These are phyloP conservation scores for Aureobasidium sp. DNA, from an alignment of 2,329 filamentous ascomycete genomes.

Conservation along the genomic window DNA sequence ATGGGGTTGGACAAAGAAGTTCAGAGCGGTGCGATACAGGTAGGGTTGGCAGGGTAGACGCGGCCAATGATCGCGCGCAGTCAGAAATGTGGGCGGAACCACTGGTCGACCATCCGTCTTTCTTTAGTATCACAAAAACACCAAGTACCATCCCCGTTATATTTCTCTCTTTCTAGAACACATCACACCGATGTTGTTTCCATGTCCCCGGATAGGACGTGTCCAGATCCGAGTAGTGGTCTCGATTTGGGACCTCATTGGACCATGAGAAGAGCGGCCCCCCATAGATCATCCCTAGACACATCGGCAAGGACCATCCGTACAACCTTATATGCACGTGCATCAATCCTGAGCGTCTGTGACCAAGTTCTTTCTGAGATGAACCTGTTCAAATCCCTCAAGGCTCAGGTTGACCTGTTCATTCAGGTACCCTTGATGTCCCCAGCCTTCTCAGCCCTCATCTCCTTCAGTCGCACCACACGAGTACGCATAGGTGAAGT, in stretches of 20 bases:
- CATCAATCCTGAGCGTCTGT: neutral
- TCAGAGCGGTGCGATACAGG: neutral
- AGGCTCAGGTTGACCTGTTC: neutral
- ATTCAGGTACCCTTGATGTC: neutral
- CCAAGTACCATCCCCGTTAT: neutral
- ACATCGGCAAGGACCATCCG: neutral
- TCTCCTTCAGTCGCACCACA: neutral
- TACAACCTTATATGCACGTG: slow-evolving; percentile 7
- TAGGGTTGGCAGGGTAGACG: neutral
- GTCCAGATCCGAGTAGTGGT: neutral
- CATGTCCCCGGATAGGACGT: neutral
- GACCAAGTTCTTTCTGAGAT: neutral
- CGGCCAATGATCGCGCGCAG: slow-evolving; percentile 4
- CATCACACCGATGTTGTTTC: neutral
- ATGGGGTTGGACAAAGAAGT: neutral
- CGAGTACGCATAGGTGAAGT: neutral
- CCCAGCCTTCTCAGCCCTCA: neutral
- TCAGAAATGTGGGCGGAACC: neutral
- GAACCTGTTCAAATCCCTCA: neutral
- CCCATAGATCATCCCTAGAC: neutral
- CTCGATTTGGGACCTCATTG: neutral
- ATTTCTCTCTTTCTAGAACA: neutral
- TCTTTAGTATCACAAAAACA: neutral
- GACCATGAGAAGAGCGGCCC: neutral
- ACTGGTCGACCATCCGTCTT: neutral